Conservation (phyloP, 192 early-diverging fungal genomes). For the Kickxella alabastrina region DNA sequence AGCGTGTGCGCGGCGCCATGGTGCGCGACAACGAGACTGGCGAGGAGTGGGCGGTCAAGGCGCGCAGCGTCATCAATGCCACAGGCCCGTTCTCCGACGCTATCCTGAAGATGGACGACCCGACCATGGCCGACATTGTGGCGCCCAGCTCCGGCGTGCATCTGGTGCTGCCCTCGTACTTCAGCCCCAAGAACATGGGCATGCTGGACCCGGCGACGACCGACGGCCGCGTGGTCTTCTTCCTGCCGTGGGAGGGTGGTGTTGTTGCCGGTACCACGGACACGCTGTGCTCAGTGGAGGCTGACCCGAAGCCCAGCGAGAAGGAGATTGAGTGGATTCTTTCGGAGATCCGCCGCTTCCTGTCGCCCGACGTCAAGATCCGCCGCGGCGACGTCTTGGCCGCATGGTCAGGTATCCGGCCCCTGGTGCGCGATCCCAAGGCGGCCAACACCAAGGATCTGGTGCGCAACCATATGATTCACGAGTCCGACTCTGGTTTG, state of each 20-base stretch:
- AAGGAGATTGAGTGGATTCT: conserved; percentile 96
- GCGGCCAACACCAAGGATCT: conserved; percentile 88
- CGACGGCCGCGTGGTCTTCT: conserved; percentile 96
- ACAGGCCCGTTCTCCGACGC: conserved; percentile 74
- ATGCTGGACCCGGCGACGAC: conserved; percentile 89
- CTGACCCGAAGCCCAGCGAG: conserved; percentile 84
- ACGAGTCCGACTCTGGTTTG: conserved; percentile 73
- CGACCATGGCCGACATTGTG: conserved; percentile 75
- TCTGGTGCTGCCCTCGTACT: conserved; percentile 93
- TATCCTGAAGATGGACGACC: conserved; percentile 86
- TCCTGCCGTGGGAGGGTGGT: conserved; percentile 96
- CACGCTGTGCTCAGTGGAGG: conserved; percentile 79
- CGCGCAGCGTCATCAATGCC: conserved; percentile 95
- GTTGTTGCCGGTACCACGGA: conserved; percentile 96
- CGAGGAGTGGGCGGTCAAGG: conserved; percentile 77
- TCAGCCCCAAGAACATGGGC: conserved; percentile 90
- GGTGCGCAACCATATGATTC: conserved; percentile 97
- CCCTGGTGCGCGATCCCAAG: conserved; percentile 90
- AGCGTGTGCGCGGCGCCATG: conserved; percentile 71
- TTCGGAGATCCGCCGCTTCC: conserved; percentile 84
- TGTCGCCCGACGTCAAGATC: conserved; percentile 90
- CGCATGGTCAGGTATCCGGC: conserved; percentile 97
- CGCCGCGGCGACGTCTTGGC: conserved; percentile 94
- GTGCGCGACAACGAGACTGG: conserved; percentile 82
- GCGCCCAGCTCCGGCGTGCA: conserved; percentile 92